Evolutionary conservation across 495 filamentous ascomycete genomes (phyloP), one percentile per base, ranked within the genome.

Genomic region (Lophiotrema nucula): DNA sequence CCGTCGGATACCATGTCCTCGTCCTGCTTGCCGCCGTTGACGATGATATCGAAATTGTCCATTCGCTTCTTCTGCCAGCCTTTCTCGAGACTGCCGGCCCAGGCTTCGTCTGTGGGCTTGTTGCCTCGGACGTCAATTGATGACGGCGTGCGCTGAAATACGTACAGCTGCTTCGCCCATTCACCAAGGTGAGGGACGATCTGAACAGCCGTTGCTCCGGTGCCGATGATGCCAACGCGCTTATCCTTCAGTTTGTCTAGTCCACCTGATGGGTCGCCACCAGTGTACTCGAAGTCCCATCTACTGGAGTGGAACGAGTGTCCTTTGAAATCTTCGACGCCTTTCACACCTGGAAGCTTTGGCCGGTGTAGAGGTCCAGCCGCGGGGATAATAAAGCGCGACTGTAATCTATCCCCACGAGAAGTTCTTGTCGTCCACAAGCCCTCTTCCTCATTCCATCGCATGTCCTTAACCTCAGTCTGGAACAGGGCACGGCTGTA

Each of bases 221-320:
- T 65, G 13, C 62, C 62, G 31, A 65, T 52, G 51, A 66, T 57
- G 15, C 58, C 63, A 11, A 64, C 25, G 2, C 56, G 49, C 43
- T 67, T 67, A 22, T 56, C 64, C 16, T 46, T 44, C 13, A 67
- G 31, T 31, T 61, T 65, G 12, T 33, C 27, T 3, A 66, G 41
- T 18, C 28, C 37, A 3, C 53, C 53, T 0, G 35, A 18, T n/a
- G 44, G 33, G 25, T 66, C 58, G 5, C 63, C 63, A n/a, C 63
- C 63, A 0, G 63, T 66, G 47, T 62, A 57, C 2, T 44, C 41
- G 42, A 50, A 66, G 47, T 62, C 63, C 58, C 58, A 66, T 8
- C 63, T 45, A 28, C 35, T 41, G 31, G 63, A 53, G 42, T 66
- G 63, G 43, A 56, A 56, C 13, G 38, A 26, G 42, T 62, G 63